phyloP scores from a whole-genome alignment of 129 eudicot species.

The Ambrosia artemisiifolia region DNA sequence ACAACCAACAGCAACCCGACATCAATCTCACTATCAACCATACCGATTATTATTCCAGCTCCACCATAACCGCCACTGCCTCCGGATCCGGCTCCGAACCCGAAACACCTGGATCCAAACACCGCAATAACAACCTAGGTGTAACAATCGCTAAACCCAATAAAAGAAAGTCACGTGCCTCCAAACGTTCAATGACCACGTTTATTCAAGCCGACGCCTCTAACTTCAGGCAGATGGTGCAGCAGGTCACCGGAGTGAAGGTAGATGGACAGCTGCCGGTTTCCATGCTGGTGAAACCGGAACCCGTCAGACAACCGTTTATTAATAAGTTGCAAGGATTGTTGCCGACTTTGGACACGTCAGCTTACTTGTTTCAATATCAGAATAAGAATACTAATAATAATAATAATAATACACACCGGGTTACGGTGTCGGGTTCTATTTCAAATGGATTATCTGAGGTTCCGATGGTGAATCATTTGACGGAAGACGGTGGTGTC shows the following conservation, averaged over 20 bases:
- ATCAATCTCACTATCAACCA: background rate
- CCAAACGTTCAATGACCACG: slow-evolving; percentile 63
- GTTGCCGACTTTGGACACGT: slow-evolving; percentile 70
- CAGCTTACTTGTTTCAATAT: slow-evolving; percentile 52
- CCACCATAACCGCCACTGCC: slow-evolving; percentile 31
- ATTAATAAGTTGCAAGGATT: slow-evolving; percentile 36
- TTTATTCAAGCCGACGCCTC: slow-evolving; percentile 76
- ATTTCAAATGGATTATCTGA: slow-evolving; percentile 11
- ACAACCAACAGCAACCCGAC: background rate
- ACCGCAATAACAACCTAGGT: slow-evolving; percentile 14
- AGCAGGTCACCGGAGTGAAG: slow-evolving; percentile 77
- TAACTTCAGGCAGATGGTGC: slow-evolving; percentile 84
- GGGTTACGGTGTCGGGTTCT: slow-evolving; percentile 27
- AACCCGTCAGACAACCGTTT: slow-evolving; percentile 43
- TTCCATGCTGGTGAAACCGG: slow-evolving; percentile 52
- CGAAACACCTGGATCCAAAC: slow-evolving; percentile 39
- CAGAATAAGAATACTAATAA: slow-evolving; percentile 10
- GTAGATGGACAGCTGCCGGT: slow-evolving; percentile 36
- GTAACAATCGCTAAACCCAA: slow-evolving; percentile 27
- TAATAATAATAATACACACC: too few species aligned
- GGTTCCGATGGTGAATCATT: slow-evolving; percentile 19
- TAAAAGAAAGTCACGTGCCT: slow-evolving; percentile 71
- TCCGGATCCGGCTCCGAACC: slow-evolving; percentile 38
- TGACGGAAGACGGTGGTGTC: slow-evolving; percentile 10
- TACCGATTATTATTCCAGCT: background rate